Evolutionary conservation across 2,329 filamentous ascomycete genomes (phyloP).

Genomic region (Endoconidiophora polonica): DNA sequence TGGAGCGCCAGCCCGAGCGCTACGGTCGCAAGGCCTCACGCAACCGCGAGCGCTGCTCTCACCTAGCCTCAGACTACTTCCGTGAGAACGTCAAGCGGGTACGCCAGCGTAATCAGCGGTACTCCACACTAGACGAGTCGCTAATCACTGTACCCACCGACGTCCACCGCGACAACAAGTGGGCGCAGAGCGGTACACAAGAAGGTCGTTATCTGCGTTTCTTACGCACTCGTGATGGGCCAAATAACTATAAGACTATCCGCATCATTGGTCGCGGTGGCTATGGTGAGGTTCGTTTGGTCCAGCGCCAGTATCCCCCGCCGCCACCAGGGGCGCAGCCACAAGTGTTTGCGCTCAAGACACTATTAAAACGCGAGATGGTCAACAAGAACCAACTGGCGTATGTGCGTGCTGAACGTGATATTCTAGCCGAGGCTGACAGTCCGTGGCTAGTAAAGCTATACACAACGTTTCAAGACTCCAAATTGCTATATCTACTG

Average conservation of each 20-base stretch:
- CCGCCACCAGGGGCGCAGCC: constrained; percentile 34
- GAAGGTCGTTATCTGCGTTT: constrained; percentile 59
- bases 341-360: constrained; percentile 67
- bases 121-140: constrained; percentile 7
- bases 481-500: constrained; percentile 59
- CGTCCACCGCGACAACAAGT: constrained; percentile 6
- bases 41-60: constrained; percentile 11
- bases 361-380: constrained; percentile 65
- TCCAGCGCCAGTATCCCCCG: constrained; percentile 41
- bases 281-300: constrained; percentile 63
- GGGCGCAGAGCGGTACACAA: constrained; percentile 9
- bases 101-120: constrained; percentile 11
- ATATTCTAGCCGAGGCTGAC: constrained; percentile 64
- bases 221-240: constrained; percentile 51
- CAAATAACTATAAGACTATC: constrained; percentile 56
- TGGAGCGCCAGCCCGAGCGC: constrained; percentile 11
- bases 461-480: constrained; percentile 64
- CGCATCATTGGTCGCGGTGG: constrained; percentile 70
- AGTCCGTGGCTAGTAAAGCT: constrained; percentile 70
- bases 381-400: constrained; percentile 68
- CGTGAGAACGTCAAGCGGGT: constrained; percentile 12
- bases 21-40: constrained; percentile 11
- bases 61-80: constrained; percentile 11
- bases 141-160: constrained; percentile 1
- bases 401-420: constrained; percentile 62